Percentiles rank a stretch among this genome's conserved stretches.
phyloP scores from a whole-genome alignment of 2,329 filamentous ascomycete genomes.

The Bipolaris gigantea region DNA sequence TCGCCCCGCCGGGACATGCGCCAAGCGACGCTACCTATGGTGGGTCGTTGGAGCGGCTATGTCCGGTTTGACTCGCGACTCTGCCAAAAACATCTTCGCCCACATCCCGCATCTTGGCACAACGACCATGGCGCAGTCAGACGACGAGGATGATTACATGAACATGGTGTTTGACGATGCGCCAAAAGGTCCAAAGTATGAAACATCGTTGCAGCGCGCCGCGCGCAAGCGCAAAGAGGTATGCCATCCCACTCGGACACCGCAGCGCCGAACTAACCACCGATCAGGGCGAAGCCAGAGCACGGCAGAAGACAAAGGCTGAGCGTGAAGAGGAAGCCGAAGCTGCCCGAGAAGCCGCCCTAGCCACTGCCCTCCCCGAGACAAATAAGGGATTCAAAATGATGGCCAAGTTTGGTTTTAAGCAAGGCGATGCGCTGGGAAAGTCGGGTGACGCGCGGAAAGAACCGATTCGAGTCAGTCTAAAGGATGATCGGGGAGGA shows the following conservation, averaged over 20 bases:
- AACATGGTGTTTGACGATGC: conserved; percentile 82
- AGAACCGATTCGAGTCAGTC: conserved; percentile 74
- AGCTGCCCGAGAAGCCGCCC: conserved; percentile 71
- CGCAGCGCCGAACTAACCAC: conserved; percentile 15
- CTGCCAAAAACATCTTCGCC: conserved; percentile 1
- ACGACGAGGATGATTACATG: conserved; percentile 95
- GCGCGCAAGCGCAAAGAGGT: conserved; percentile 57
- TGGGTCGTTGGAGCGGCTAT: conserved; percentile 11
- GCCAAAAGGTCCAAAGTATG: conserved; percentile 53
- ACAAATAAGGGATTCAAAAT: conserved; percentile 88
- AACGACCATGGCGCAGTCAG: conserved; percentile 45
- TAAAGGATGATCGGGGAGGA: conserved; percentile 80
- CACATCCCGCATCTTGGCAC: not conserved
- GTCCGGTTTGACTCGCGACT: conserved; percentile 11
- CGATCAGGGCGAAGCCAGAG: conserved; percentile 33
- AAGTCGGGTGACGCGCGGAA: conserved; percentile 57
- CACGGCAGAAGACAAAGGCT: conserved; percentile 69
- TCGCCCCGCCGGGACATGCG: conserved; percentile 13
- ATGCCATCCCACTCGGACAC: conserved; percentile 15
- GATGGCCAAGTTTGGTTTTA: conserved; percentile 97
- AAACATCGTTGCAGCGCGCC: conserved; percentile 65
- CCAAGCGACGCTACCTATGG: conserved; percentile 22
- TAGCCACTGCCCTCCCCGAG: conserved; percentile 70
- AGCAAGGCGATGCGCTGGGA: conserved; percentile 72
- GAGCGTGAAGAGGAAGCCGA: conserved; percentile 77